Conservation (phyloP, 257 asterid genomes). For the Prunella vulgaris region DNA sequence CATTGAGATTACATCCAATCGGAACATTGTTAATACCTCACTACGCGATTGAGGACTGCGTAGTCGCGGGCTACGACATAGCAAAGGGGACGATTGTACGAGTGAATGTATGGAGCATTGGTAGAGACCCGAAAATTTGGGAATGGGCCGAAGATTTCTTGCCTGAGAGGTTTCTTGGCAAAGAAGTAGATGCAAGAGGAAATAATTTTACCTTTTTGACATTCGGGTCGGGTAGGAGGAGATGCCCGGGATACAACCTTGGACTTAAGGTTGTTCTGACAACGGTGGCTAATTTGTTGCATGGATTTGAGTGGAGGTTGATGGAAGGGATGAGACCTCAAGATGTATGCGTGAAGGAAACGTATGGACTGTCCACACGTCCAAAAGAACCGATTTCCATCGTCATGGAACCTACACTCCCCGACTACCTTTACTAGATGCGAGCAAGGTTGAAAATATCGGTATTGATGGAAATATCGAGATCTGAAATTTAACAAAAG, state of each 20-base stretch:
- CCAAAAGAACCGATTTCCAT: slow-evolving; percentile 26
- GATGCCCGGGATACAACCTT: slow-evolving; percentile 27
- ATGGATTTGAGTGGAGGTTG: slow-evolving; percentile 30
- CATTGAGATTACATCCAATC: slow-evolving; percentile 29
- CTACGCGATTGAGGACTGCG: slow-evolving; percentile 27
- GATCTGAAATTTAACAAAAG: too few species aligned
- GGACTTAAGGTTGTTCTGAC: slow-evolving; percentile 30
- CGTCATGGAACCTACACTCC: slow-evolving; percentile 18
- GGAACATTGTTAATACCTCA: slow-evolving; percentile 25
- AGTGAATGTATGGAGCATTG: slow-evolving; percentile 33
- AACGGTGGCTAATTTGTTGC: slow-evolving; percentile 35
- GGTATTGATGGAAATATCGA: too few species aligned
- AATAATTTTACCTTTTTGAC: slow-evolving; percentile 25
- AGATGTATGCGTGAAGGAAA: slow-evolving; percentile 30
- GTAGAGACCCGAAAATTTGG: slow-evolving; percentile 30
- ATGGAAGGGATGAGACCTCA: slow-evolving; percentile 19
- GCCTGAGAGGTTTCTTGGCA: slow-evolving; percentile 32
- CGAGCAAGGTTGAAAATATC: too few species aligned
- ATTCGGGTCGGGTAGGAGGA: slow-evolving; percentile 33
- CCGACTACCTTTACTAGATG: slow-evolving; percentile 16
- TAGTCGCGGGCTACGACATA: slow-evolving; percentile 28
- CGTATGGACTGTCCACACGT: slow-evolving; percentile 24
- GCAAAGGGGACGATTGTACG: slow-evolving; percentile 28
- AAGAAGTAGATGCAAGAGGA: slow-evolving; percentile 19
- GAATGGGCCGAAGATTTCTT: slow-evolving; percentile 22